Conservation (phyloP, 2,329 filamentous ascomycete genomes). For the Samsoniella hepiali region DNA sequence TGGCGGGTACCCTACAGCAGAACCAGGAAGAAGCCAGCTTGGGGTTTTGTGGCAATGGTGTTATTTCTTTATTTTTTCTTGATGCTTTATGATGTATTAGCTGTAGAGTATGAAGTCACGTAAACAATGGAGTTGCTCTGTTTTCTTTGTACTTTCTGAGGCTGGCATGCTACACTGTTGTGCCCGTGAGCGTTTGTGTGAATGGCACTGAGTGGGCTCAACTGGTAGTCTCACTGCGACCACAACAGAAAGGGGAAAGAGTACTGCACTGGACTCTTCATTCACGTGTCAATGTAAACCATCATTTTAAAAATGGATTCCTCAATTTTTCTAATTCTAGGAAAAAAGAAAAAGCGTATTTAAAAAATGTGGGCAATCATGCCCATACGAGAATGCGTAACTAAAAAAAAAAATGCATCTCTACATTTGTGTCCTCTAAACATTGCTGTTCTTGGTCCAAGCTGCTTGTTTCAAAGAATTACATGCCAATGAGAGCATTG, state of each 20-base stretch:
- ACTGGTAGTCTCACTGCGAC: no score
- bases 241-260: no score
- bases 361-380: background rate
- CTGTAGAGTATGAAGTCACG: background rate
- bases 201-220: no score
- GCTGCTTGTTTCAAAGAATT: background rate
- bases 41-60: background rate
- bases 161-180: no score
- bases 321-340: no score
- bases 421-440: background rate
- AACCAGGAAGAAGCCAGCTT: no score
- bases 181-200: no score
- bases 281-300: no score
- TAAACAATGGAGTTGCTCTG: background rate
- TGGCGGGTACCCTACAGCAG: background rate
- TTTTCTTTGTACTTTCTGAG: background rate
- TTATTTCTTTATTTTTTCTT: background rate
- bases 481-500: constrained; percentile 59
- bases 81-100: background rate
- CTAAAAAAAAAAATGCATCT: background rate
- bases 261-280: no score
- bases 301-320: background rate
- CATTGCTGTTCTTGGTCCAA: background rate
- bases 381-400: constrained; percentile 6
- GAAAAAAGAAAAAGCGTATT: no score